phyloP scores from a whole-genome alignment of 139 green algal species.

The Closterium sp. region DNA sequence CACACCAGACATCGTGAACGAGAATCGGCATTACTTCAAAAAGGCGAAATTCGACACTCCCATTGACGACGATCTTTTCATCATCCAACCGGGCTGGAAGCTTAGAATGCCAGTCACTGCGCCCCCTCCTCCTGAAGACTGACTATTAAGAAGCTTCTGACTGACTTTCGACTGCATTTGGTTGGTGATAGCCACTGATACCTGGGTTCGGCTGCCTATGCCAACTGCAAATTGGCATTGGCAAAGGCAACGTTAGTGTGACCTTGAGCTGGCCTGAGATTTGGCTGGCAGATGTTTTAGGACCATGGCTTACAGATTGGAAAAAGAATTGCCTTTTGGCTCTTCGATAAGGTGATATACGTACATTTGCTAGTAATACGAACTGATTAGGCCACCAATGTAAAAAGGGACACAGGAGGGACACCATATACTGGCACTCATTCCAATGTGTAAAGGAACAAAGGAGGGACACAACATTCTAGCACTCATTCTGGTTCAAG shows the following conservation, averaged over 20 bases:
- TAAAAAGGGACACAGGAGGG: too few species aligned
- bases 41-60: neutral
- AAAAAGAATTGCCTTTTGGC: too few species aligned
- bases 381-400: too few species aligned
- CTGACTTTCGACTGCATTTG: too few species aligned
- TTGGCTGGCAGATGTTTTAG: too few species aligned
- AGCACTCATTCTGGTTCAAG: too few species aligned
- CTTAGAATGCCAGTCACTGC: neutral
- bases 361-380: too few species aligned
- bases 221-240: neutral
- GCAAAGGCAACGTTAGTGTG: neutral
- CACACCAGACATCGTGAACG: neutral
- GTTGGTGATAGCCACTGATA: neutral
- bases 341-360: too few species aligned
- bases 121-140: neutral
- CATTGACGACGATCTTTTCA: neutral
- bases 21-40: neutral
- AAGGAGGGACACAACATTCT: too few species aligned
- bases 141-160: neutral
- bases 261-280: neutral
- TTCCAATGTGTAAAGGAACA: too few species aligned
- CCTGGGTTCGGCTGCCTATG: neutral
- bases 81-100: neutral
- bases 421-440: too few species aligned
- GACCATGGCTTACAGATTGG: too few species aligned